These are phyloP conservation scores for Lecanicillium sp. DNA, from an alignment of 2,329 filamentous ascomycete genomes.

Conservation along the genomic window DNA sequence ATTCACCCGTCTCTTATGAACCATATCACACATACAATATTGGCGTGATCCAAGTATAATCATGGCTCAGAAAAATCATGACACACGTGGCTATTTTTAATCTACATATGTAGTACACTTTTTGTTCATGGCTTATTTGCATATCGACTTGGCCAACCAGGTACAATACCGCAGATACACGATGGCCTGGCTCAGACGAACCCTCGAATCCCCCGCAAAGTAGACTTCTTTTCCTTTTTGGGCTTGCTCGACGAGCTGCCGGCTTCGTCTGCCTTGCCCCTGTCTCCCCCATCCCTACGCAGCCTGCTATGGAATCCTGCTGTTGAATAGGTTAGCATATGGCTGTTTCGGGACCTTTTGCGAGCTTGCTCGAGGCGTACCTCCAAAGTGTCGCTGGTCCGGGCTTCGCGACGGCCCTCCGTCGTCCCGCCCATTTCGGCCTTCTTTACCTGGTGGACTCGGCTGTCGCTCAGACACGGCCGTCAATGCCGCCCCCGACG, in stretches of 20 bases:
- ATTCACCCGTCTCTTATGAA: too few species aligned
- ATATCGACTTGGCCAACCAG: too few species aligned
- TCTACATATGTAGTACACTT: too few species aligned
- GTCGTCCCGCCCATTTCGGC: slow-evolving; percentile 20
- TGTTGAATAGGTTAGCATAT: slow-evolving; percentile 13
- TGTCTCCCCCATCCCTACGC: slow-evolving; percentile 41
- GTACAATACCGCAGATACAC: too few species aligned
- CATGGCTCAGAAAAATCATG: too few species aligned
- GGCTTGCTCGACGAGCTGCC: slow-evolving; percentile 16
- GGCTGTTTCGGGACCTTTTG: neutral
- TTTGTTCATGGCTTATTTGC: too few species aligned
- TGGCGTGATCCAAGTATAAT: too few species aligned
- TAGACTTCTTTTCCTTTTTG: slow-evolving; percentile 28
- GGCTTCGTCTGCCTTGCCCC: slow-evolving; percentile 31
- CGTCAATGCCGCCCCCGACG: slow-evolving; percentile 18
- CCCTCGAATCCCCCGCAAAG: slow-evolving; percentile 32
- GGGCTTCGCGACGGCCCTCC: slow-evolving; percentile 21
- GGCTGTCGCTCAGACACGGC: slow-evolving; percentile 25
- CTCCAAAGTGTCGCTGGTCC: slow-evolving; percentile 37
- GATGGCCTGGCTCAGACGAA: slow-evolving; percentile 19
- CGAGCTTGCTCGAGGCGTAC: slow-evolving; percentile 22
- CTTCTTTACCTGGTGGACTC: slow-evolving; percentile 23
- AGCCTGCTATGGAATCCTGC: slow-evolving; percentile 39
- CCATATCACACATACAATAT: too few species aligned
- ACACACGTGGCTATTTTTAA: too few species aligned